Evolutionary conservation across 164 flowering plant genomes (phyloP).

Genomic region (Chloranthus sessilifolius): DNA sequence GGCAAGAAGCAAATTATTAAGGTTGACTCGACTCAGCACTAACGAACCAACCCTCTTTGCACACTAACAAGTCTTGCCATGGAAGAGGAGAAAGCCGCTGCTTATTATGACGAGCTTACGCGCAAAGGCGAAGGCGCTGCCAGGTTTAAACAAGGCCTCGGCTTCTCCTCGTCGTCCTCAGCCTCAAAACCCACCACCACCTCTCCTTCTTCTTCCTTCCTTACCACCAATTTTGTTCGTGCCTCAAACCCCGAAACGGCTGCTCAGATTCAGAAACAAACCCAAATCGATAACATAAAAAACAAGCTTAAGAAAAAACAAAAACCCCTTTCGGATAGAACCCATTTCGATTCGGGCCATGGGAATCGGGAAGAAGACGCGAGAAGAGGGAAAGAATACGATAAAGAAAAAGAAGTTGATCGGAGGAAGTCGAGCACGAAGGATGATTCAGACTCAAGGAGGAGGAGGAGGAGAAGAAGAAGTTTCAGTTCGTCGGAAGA

Average conservation of each 20-base stretch:
- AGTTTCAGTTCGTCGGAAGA: slow-evolving; percentile 10
- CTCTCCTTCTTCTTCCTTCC: slow-evolving; percentile 47
- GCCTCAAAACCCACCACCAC: slow-evolving; percentile 15
- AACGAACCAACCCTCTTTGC: too few species aligned
- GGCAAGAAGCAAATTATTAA: too few species aligned
- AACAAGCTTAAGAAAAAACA: slow-evolving; percentile 71
- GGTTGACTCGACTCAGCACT: too few species aligned
- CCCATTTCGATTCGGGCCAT: not conserved
- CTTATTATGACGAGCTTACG: slow-evolving; percentile 89
- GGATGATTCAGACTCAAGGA: slow-evolving; percentile 4
- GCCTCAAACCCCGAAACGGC: slow-evolving; percentile 59
- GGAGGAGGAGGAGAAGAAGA: slow-evolving; percentile 15
- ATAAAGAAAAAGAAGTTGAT: slow-evolving; percentile 1
- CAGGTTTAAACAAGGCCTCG: slow-evolving; percentile 87
- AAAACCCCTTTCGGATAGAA: slow-evolving; percentile 10
- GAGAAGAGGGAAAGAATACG: not conserved
- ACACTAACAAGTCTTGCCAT: slow-evolving; percentile 23
- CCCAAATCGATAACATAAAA: slow-evolving; percentile 52
- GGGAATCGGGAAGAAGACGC: slow-evolving; percentile 27
- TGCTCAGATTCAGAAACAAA: slow-evolving; percentile 38
- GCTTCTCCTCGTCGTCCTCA: slow-evolving; percentile 42
- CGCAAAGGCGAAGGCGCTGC: slow-evolving; percentile 93
- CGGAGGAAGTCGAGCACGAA: not conserved
- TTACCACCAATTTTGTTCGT: slow-evolving; percentile 50
- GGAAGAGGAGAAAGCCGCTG: slow-evolving; percentile 92